A percentile compares a stretch with the other conserved stretches of the same genome.
Evolutionary conservation across 768 basidiomycete species (phyloP).

Genomic region (Filobasidium wieringae): DNA sequence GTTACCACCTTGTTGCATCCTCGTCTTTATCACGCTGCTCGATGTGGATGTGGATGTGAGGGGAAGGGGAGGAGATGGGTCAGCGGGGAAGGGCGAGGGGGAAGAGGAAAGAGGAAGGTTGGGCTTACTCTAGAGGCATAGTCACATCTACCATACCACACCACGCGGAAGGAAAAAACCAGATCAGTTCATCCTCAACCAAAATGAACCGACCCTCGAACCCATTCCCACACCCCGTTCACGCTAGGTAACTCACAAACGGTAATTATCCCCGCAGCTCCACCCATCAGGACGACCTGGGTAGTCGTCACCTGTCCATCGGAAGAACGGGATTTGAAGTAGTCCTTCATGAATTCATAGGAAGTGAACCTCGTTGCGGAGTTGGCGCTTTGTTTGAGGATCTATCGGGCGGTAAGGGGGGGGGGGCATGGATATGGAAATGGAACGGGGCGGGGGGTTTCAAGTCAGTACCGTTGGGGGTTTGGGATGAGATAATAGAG

Average conservation of each 20-base stretch:
- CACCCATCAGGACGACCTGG: background rate
- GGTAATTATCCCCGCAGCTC: background rate
- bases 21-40: background rate
- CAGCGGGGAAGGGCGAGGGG: no score
- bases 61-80: no score
- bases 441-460: no score
- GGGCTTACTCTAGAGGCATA: background rate
- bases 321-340: background rate
- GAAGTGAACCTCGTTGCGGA: background rate
- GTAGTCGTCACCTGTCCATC: background rate
- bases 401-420: no score
- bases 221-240: no score
- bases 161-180: background rate
- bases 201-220: background rate
- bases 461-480: no score
- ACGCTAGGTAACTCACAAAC: background rate
- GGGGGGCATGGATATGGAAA: no score
- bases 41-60: no score
- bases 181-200: background rate
- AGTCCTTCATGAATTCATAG: background rate
- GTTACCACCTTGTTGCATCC: background rate
- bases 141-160: background rate
- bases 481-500: no score
- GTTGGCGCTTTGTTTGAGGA: background rate
- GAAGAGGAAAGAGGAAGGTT: background rate